Percentiles rank a stretch among this genome's conserved stretches.
Conservation (phyloP, 2,329 filamentous ascomycete species). For the Coniella vitis region DNA sequence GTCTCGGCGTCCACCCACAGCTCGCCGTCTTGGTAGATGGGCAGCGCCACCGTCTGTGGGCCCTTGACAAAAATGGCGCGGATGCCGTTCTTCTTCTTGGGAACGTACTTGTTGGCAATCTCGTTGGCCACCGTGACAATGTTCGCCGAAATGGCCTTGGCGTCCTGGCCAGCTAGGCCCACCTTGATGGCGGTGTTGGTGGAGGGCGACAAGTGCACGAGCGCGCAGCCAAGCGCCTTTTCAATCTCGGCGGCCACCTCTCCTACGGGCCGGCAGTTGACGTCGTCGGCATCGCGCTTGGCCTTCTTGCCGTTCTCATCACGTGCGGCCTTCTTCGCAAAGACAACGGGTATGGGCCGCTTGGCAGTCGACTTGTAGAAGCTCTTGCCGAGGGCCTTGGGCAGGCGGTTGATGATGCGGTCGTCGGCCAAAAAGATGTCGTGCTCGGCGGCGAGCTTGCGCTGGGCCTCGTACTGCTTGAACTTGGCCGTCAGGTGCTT, state of each 20-base stretch:
- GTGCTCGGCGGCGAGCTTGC: slow-evolving; percentile 78
- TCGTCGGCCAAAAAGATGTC: slow-evolving; percentile 94
- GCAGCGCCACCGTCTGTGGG: slow-evolving; percentile 77
- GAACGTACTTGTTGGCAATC: slow-evolving; percentile 72
- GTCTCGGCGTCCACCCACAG: slow-evolving; percentile 77
- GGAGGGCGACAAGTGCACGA: slow-evolving; percentile 72
- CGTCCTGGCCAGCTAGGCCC: slow-evolving; percentile 65
- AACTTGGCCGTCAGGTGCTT: slow-evolving; percentile 77
- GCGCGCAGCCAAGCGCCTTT: slow-evolving; percentile 66
- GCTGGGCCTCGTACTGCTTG: slow-evolving; percentile 78
- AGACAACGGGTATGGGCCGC: slow-evolving; percentile 75
- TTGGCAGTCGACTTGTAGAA: slow-evolving; percentile 84
- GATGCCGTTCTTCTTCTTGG: slow-evolving; percentile 83
- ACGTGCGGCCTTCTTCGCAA: slow-evolving; percentile 48
- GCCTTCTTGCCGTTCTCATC: slow-evolving; percentile 49
- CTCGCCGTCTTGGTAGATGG: slow-evolving; percentile 91
- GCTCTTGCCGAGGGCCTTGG: slow-evolving; percentile 76
- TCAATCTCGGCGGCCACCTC: slow-evolving; percentile 76
- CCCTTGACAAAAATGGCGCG: slow-evolving; percentile 86
- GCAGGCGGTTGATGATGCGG: slow-evolving; percentile 68
- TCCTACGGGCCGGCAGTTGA: slow-evolving; percentile 47
- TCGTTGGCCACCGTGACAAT: slow-evolving; percentile 62
- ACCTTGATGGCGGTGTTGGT: slow-evolving; percentile 77
- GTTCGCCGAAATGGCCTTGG: slow-evolving; percentile 75
- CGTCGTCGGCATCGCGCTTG: slow-evolving; percentile 43